Percentiles rank a stretch among this genome's conserved stretches.
Evolutionary conservation across 2,329 filamentous ascomycete species (phyloP).

Genomic region (Zasmidium cellare): DNA sequence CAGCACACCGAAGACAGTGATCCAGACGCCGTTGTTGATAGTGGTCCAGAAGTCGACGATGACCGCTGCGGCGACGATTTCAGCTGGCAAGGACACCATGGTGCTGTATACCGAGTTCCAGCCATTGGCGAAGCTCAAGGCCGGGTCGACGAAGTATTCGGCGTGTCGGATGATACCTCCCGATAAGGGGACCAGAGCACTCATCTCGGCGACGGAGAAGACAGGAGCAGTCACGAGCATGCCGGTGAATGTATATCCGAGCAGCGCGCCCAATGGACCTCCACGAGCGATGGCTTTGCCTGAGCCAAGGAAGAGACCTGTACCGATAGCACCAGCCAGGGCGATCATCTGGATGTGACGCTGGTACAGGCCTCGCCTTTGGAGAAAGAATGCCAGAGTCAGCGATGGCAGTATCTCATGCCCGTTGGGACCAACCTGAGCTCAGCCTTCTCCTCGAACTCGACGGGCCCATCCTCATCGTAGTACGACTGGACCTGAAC

Average conservation of each 20-base stretch:
- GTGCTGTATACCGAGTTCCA: slow-evolving; percentile 17
- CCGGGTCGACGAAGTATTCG: slow-evolving; percentile 54
- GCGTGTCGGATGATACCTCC: slow-evolving; percentile 53
- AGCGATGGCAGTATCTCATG: not conserved
- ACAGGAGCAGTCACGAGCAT: slow-evolving; percentile 52
- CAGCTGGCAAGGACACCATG: slow-evolving; percentile 22
- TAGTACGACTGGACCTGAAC: slow-evolving; percentile 13
- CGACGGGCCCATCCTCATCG: slow-evolving; percentile 18
- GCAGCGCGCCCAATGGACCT: slow-evolving; percentile 53
- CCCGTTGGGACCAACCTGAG: slow-evolving; percentile 13
- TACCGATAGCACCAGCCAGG: slow-evolving; percentile 71
- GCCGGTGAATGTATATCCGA: slow-evolving; percentile 55
- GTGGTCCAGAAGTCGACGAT: slow-evolving; percentile 26
- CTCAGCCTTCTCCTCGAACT: slow-evolving; percentile 24
- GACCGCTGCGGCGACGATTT: slow-evolving; percentile 25
- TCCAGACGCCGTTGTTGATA: slow-evolving; percentile 25
- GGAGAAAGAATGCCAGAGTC: not conserved
- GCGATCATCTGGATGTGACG: slow-evolving; percentile 63
- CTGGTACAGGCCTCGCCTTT: slow-evolving; percentile 50
- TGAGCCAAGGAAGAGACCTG: slow-evolving; percentile 61
- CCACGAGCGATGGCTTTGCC: slow-evolving; percentile 54
- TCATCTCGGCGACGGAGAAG: slow-evolving; percentile 52
- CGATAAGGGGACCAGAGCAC: slow-evolving; percentile 52
- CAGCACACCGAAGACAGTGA: slow-evolving; percentile 20
- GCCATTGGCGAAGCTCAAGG: slow-evolving; percentile 27